phyloP scores from a whole-genome alignment of 306 rosid species.

The Cucurbita argyrosperma region DNA sequence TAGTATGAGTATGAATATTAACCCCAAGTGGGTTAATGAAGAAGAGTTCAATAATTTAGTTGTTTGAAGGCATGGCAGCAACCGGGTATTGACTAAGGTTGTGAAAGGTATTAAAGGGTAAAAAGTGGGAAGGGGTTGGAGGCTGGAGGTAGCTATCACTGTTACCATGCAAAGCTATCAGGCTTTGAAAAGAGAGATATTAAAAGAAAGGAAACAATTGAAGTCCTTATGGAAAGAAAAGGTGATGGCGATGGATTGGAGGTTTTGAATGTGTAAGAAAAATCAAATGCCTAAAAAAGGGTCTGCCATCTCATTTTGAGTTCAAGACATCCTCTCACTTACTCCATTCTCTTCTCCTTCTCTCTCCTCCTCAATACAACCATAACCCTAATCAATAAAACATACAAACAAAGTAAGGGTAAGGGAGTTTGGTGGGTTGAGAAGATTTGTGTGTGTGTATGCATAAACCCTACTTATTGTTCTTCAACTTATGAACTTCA shows the following conservation, averaged over 20 bases:
- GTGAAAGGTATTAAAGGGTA: not conserved
- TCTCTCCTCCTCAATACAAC: not conserved
- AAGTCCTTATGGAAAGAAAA: not conserved
- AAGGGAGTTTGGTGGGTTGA: not conserved
- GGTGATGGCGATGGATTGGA: not conserved
- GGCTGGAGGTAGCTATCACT: not conserved
- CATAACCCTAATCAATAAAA: not conserved
- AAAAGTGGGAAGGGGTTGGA: not conserved
- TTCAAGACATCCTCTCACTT: not conserved
- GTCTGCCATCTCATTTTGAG: not conserved
- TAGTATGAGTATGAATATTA: too few relatives aligned
- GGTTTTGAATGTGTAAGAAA: not conserved
- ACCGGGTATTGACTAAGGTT: not conserved
- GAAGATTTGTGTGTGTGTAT: not conserved
- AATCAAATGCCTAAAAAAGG: not conserved
- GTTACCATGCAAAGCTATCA: conserved; percentile 3
- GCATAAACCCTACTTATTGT: not conserved
- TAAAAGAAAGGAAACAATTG: conserved; percentile 9
- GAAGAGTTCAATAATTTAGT: too few relatives aligned
- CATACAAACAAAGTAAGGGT: not conserved
- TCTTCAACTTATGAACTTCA: not conserved
- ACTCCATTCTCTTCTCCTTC: not conserved
- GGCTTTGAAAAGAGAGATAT: not conserved
- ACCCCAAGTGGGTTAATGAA: too few relatives aligned
- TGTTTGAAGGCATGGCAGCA: not conserved